Conservation (phyloP, 768 basidiomycete genomes). For the Dacryopinax spathularia region DNA sequence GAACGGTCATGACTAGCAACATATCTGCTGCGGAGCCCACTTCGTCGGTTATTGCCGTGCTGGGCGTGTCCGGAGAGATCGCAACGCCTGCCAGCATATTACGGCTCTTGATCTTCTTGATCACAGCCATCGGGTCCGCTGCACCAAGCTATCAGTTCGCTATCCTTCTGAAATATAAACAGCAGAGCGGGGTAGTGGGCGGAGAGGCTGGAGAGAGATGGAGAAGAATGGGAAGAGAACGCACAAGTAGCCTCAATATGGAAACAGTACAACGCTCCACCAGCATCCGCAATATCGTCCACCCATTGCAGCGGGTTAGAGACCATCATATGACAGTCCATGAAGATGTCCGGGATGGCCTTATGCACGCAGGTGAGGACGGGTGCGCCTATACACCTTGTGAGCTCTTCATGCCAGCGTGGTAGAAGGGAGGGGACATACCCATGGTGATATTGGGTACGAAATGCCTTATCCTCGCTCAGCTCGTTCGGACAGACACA, state of each 20-base stretch:
- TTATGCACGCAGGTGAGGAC: conserved; percentile 74
- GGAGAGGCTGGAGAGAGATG: not conserved
- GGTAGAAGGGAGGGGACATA: conserved; percentile 22
- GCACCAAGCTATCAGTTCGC: not conserved
- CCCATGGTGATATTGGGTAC: conserved; percentile 99
- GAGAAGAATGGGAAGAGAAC: conserved; percentile 18
- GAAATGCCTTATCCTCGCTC: conserved; percentile 66
- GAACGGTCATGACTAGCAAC: conserved; percentile 97
- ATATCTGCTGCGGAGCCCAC: conserved; percentile 77
- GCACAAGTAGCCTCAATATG: conserved; percentile 85
- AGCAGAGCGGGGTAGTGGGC: not conserved
- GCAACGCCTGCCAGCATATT: conserved; percentile 92
- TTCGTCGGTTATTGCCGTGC: conserved; percentile 71
- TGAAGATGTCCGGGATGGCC: conserved; percentile 85
- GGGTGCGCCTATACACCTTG: conserved; percentile 50
- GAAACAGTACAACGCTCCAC: conserved; percentile 90
- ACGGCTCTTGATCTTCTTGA: conserved; percentile 62
- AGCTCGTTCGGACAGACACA: not conserved
- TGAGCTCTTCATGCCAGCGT: not conserved
- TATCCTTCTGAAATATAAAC: not conserved
- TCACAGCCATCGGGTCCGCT: conserved; percentile 65
- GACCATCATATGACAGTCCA: conserved; percentile 99
- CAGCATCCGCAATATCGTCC: conserved; percentile 85
- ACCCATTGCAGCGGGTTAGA: conserved; percentile 86
- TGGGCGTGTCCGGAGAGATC: conserved; percentile 89